These are phyloP conservation scores for Cercospora sesami DNA, from an alignment of 2,329 filamentous ascomycete species.

Conservation along the genomic window DNA sequence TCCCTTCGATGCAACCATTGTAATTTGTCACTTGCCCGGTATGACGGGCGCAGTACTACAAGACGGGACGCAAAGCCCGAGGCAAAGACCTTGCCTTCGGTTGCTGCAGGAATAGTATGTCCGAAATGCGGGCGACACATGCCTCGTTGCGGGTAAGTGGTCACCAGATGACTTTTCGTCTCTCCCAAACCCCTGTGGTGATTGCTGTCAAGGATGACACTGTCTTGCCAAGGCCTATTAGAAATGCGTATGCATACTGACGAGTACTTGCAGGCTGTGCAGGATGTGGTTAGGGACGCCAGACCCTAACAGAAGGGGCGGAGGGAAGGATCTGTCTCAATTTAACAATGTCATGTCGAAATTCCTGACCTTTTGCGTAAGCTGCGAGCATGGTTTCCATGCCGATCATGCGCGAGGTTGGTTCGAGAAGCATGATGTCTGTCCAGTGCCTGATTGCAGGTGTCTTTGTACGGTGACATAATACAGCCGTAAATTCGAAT, in stretches of 20 bases:
- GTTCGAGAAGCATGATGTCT: constrained; percentile 58
- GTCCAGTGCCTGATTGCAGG: constrained; percentile 57
- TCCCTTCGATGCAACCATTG: constrained; percentile 77
- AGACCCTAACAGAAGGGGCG: constrained; percentile 47
- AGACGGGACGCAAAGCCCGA: constrained; percentile 29
- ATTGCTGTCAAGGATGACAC: neutral
- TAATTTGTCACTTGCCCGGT: constrained; percentile 56
- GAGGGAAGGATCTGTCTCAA: constrained; percentile 35
- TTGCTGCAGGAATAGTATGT: constrained; percentile 54
- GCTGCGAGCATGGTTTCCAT: constrained; percentile 65
- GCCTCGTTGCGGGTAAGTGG: constrained; percentile 54
- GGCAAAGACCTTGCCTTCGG: constrained; percentile 29
- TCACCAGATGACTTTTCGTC: neutral
- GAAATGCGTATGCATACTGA: neutral
- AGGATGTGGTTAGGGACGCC: constrained; percentile 62
- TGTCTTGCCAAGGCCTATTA: neutral
- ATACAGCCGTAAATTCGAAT: neutral
- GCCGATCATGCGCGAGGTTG: constrained; percentile 63
- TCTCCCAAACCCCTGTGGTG: neutral
- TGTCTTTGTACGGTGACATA: constrained; percentile 48
- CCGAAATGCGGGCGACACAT: constrained; percentile 63
- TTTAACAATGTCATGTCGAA: constrained; percentile 51
- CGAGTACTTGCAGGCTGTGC: constrained; percentile 48
- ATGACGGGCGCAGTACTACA: constrained; percentile 36
- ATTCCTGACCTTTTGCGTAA: constrained; percentile 62